phyloP scores from a whole-genome alignment of 768 basidiomycete genomes.

The Leucocoprinus leucothites region DNA sequence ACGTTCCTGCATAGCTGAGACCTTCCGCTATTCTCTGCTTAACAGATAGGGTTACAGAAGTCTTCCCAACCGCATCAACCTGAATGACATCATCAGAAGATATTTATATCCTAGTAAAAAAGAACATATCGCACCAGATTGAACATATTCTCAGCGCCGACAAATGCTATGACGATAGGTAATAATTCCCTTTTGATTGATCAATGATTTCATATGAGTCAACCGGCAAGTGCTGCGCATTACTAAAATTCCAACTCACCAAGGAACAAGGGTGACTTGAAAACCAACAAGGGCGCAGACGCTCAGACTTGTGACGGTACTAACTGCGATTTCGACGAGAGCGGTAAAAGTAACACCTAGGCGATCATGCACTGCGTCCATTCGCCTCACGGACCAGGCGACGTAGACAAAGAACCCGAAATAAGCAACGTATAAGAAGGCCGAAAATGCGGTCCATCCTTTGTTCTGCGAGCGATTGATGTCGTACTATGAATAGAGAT shows the following conservation, averaged over 20 bases:
- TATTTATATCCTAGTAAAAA: slow-evolving; percentile 14
- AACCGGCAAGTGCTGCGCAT: slow-evolving; percentile 1
- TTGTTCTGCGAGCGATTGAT: slow-evolving; percentile 42
- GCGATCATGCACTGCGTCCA: slow-evolving; percentile 86
- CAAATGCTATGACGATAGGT: slow-evolving; percentile 91
- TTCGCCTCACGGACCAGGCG: slow-evolving; percentile 67
- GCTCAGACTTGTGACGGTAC: slow-evolving; percentile 91
- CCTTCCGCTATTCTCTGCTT: slow-evolving; percentile 92
- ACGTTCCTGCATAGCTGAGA: slow-evolving; percentile 83
- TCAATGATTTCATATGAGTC: slow-evolving; percentile 4
- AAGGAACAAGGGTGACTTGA: slow-evolving; percentile 86
- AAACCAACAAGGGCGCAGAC: slow-evolving; percentile 90
- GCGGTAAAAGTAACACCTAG: slow-evolving; percentile 93
- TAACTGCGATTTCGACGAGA: slow-evolving; percentile 85
- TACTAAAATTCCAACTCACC: slow-evolving; percentile 39
- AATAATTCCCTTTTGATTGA: slow-evolving; percentile 66
- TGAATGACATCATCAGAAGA: slow-evolving; percentile 29
- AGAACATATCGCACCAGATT: slow-evolving; percentile 59
- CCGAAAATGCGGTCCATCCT: slow-evolving; percentile 59
- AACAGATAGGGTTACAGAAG: slow-evolving; percentile 82
- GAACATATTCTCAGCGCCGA: slow-evolving; percentile 98
- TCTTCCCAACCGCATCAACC: slow-evolving; percentile 85
- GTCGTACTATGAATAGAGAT: slow-evolving; percentile 42
- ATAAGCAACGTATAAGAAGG: slow-evolving; percentile 76
- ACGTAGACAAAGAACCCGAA: slow-evolving; percentile 73